Evolutionary conservation across 2,329 filamentous ascomycete species (phyloP).

Genomic region (Botryotinia globosa): DNA sequence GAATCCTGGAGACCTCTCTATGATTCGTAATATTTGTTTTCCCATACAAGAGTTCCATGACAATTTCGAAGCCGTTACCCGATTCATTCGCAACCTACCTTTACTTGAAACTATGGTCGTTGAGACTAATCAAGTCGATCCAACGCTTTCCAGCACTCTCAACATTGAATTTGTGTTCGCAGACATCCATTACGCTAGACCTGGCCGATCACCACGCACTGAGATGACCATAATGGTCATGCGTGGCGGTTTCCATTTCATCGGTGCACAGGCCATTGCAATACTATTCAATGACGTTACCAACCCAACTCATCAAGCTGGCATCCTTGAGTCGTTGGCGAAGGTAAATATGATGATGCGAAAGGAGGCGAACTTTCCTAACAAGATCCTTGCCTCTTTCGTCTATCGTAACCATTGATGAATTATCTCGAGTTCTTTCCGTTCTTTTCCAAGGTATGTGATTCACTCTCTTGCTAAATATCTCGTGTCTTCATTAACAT

Average conservation of each 20-base stretch:
- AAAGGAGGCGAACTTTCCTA: neutral
- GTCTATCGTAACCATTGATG: neutral
- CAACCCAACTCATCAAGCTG: neutral
- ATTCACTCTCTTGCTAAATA: neutral
- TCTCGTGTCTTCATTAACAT: neutral
- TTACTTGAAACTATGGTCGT: neutral
- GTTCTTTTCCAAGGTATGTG: neutral
- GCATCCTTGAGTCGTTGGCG: neutral
- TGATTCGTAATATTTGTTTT: neutral
- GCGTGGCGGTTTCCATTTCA: neutral
- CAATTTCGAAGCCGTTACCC: neutral
- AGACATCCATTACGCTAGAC: neutral
- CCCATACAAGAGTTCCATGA: neutral
- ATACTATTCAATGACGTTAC: neutral
- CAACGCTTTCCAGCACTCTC: neutral
- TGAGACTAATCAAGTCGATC: neutral
- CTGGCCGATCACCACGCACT: neutral
- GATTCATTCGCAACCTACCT: slow-evolving; percentile 7
- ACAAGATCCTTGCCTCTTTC: neutral
- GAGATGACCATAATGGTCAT: slow-evolving; percentile 13
- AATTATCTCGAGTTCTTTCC: neutral
- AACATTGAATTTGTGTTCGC: neutral
- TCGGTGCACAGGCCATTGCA: neutral
- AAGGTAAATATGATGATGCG: neutral
- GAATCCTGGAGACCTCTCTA: neutral